Conservation (phyloP, 495 filamentous ascomycete genomes). For the Penicillium manginii region DNA sequence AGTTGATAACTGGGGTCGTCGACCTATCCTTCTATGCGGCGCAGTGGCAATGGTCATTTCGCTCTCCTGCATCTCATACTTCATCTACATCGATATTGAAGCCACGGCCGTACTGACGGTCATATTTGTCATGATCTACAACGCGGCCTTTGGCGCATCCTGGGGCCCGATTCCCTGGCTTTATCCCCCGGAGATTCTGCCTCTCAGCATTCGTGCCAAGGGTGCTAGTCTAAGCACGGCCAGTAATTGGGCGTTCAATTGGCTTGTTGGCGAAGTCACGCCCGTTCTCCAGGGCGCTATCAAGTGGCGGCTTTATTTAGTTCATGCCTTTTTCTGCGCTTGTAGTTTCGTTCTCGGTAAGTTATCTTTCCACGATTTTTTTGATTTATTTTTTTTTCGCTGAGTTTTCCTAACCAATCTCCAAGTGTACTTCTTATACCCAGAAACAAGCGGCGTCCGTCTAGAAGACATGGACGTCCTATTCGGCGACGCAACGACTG, state of each 20-base stretch:
- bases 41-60: slow-evolving; percentile 90
- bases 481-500: slow-evolving; percentile 85
- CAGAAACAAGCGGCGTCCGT: slow-evolving; percentile 91
- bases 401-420: too few species aligned
- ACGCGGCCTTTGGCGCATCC: slow-evolving; percentile 96
- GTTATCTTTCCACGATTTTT: slow-evolving; percentile 30
- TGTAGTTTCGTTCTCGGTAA: slow-evolving; percentile 95
- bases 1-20: slow-evolving; percentile 89
- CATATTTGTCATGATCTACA: slow-evolving; percentile 96
- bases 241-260: slow-evolving; percentile 98
- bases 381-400: neutral
- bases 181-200: slow-evolving; percentile 96
- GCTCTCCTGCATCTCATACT: slow-evolving; percentile 92
- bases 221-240: slow-evolving; percentile 96
- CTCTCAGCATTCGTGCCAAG: slow-evolving; percentile 95
- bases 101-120: slow-evolving; percentile 85
- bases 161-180: slow-evolving; percentile 99
- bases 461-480: slow-evolving; percentile 94
- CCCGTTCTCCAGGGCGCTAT: slow-evolving; percentile 90
- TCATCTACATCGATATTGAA: slow-evolving; percentile 82
- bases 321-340: slow-evolving; percentile 97
- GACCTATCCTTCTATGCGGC: slow-evolving; percentile 86
- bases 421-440: slow-evolving; percentile 93
- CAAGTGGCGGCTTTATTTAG: slow-evolving; percentile 87
- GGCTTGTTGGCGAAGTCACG: slow-evolving; percentile 93